A percentile compares a stretch with the other conserved stretches of the same genome.
These are phyloP conservation scores for Septoria petroselini DNA, from an alignment of 2,329 filamentous ascomycete genomes.

Conservation along the genomic window DNA sequence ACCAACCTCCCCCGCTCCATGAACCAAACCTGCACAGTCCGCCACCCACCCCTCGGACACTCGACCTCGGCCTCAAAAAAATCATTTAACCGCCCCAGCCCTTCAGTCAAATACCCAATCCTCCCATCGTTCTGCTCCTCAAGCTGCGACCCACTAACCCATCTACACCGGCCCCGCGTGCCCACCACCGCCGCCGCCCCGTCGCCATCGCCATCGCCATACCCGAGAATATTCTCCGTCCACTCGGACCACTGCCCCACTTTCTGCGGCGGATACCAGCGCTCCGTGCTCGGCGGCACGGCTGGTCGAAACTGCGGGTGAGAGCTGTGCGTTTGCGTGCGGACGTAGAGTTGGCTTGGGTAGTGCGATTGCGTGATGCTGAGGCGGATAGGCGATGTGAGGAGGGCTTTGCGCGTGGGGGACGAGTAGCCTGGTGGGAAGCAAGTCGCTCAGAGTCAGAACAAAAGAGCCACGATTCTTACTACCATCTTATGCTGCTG, in stretches of 20 bases:
- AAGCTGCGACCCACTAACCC: conserved; percentile 16
- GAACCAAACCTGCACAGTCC: conserved; percentile 23
- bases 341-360: conserved; percentile 20
- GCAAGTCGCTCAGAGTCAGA: too few relatives aligned
- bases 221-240: conserved; percentile 4
- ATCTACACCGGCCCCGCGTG: conserved; percentile 18
- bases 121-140: conserved; percentile 15
- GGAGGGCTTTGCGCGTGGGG: conserved; percentile 12
- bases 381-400: conserved; percentile 12
- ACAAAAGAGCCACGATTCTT: too few relatives aligned
- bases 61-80: conserved; percentile 22
- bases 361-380: conserved; percentile 22
- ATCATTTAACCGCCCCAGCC: conserved; percentile 15
- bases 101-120: conserved; percentile 22
- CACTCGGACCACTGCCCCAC: conserved; percentile 15
- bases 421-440: conserved; percentile 1
- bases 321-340: conserved; percentile 5
- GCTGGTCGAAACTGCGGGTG: background rate
- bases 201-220: background rate
- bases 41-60: conserved; percentile 11
- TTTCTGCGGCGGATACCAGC: conserved; percentile 20
- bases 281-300: conserved; percentile 8
- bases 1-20: conserved; percentile 23
- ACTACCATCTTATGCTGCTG: too few relatives aligned
- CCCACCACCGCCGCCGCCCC: background rate